Evolutionary conservation across 1,284 basidiomycete species (phyloP).

Genomic region (Farysia itapuensis): DNA sequence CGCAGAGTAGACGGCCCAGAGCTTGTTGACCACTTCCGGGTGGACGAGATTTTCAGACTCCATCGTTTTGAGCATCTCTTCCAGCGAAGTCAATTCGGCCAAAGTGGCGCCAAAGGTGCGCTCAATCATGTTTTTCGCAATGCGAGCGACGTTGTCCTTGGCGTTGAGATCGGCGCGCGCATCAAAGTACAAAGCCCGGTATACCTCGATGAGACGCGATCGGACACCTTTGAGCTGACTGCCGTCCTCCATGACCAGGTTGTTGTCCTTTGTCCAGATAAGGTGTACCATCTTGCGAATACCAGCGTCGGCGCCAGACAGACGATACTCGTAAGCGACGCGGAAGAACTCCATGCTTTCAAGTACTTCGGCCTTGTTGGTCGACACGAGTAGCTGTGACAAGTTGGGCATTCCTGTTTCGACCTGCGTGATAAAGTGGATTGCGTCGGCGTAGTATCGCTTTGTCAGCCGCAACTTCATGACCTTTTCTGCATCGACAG

Average conservation of each 20-base stretch:
- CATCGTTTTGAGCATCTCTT: slow-evolving; percentile 93
- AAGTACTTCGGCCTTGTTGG: slow-evolving; percentile 87
- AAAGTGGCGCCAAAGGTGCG: slow-evolving; percentile 69
- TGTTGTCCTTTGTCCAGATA: slow-evolving; percentile 95
- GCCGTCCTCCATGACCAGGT: slow-evolving; percentile 73
- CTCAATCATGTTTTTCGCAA: slow-evolving; percentile 91
- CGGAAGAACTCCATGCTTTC: slow-evolving; percentile 96
- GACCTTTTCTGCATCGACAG: slow-evolving; percentile 59
- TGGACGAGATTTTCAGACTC: slow-evolving; percentile 80
- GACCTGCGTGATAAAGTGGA: slow-evolving; percentile 80
- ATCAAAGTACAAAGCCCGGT: slow-evolving; percentile 83
- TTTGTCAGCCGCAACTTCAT: slow-evolving; percentile 76
- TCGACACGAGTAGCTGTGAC: slow-evolving; percentile 80
- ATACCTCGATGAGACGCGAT: slow-evolving; percentile 84
- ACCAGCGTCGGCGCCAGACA: slow-evolving; percentile 68
- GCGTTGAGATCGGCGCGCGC: slow-evolving; percentile 65
- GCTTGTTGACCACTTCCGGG: slow-evolving; percentile 78
- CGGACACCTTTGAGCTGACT: slow-evolving; percentile 87
- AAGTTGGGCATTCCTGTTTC: slow-evolving; percentile 77
- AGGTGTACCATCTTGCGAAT: slow-evolving; percentile 96
- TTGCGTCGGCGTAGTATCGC: slow-evolving; percentile 83
- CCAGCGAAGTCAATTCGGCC: slow-evolving; percentile 91
- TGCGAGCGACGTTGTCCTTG: slow-evolving; percentile 86
- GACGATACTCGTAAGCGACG: slow-evolving; percentile 78
- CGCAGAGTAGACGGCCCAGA: slow-evolving; percentile 86